Percentiles rank a stretch among this genome's conserved stretches.
Conservation (phyloP, 2,329 filamentous ascomycete species). For the Sporothrix globosa region DNA sequence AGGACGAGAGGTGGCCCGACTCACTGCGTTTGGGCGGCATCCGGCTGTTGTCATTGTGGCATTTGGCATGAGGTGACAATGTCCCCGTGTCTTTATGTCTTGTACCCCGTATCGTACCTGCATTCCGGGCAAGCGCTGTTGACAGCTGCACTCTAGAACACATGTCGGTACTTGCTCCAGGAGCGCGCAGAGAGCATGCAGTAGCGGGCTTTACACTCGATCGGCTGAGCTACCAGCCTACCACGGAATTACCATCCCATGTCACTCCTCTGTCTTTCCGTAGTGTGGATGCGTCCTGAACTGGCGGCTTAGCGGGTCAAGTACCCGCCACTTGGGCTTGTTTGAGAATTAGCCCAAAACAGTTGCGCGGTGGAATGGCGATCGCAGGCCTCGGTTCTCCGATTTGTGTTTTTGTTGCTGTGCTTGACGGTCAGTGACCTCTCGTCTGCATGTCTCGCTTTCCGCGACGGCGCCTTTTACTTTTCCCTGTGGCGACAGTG, state of each 20-base stretch:
- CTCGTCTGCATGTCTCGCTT: neutral
- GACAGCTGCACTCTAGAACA: conserved; percentile 18
- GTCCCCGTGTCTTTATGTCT: neutral
- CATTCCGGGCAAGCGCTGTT: conserved; percentile 10
- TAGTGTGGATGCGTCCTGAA: conserved; percentile 19
- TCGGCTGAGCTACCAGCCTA: conserved; percentile 15
- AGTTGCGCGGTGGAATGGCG: conserved; percentile 29
- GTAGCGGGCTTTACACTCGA: conserved; percentile 14
- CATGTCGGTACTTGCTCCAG: conserved; percentile 20
- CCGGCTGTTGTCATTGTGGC: neutral
- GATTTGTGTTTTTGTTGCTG: conserved; percentile 19
- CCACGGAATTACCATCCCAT: conserved; percentile 1
- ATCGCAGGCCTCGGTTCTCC: conserved; percentile 30
- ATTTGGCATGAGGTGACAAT: no score
- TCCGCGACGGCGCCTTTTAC: neutral
- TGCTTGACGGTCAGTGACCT: neutral
- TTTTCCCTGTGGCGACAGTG: neutral
- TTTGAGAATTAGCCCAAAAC: conserved; percentile 32
- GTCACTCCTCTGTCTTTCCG: conserved; percentile 10
- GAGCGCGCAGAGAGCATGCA: conserved; percentile 30
- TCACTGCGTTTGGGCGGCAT: neutral
- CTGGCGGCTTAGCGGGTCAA: conserved; percentile 31
- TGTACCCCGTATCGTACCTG: conserved; percentile 7
- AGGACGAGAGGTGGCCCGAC: neutral
- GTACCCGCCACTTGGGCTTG: conserved; percentile 32